Evolutionary conservation across 2,329 filamentous ascomycete genomes (phyloP), one percentile per base, ranked within the genome.

Genomic region (Acephala macrosclerotiorum): DNA sequence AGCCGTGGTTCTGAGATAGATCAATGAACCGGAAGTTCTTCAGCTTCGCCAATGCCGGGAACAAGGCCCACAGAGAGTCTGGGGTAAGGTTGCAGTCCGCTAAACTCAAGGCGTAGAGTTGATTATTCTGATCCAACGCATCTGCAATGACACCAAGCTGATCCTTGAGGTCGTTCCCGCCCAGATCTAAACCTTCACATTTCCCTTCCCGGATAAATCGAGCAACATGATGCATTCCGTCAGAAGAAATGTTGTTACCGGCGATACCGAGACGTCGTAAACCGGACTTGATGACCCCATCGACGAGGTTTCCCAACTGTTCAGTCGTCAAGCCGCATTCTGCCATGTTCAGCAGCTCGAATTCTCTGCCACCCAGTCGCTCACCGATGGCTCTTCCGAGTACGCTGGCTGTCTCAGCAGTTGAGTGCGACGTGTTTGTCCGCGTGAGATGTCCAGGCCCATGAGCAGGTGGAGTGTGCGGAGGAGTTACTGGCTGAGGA

Each of bases 181-280:
- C 93, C 14, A 98, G 80, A 77, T 98, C 96, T 4, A 99, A 83
- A 6, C 93, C 95, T 77, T 96, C 91, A 72, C 95, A 98, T 59
- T 89, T 85, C 0, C 91, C 91, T 25, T 88, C 89, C 33, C 88
- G 85, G 22, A 98, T 78, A 75, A 94, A 98, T 61, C 87, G 87
- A 35, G 91, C 85, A 35, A 97, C 86, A 74, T 97, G 90, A 61
- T 87, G 84, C 60, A 97, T 79, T 0, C 92, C 92, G 72, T 91
- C 88, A 6, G 85, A 83, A 61, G 92, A 89, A 33, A 99, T 84
- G 36, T 89, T 82, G 72, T 97, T 97, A 63, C 92, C 90, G 6
- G 94, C 94, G 35, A 98, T 84, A 0, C 94, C 93, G 1, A 98
- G 84, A 66, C 94, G 85, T 71, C 88, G 87, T 55, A 97, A 83